Conservation (phyloP, 768 basidiomycete species). For the Psilocybe cubensis region DNA sequence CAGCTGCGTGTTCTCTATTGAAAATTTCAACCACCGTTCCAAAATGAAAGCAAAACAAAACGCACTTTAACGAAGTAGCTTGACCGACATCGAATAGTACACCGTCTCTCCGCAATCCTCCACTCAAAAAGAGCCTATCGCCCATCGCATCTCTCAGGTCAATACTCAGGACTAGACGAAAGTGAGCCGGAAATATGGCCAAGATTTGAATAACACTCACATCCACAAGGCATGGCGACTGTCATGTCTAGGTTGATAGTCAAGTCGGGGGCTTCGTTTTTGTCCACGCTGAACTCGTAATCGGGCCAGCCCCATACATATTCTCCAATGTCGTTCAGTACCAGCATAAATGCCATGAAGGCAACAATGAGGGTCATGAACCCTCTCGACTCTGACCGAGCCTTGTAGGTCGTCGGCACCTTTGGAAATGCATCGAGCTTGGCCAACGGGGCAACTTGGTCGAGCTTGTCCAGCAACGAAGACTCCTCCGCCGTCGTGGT, state of each 20-base stretch:
- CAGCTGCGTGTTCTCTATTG: conserved; percentile 61
- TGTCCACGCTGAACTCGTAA: conserved; percentile 87
- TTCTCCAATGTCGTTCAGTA: conserved; percentile 89
- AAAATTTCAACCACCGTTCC: not conserved
- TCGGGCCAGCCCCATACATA: conserved; percentile 95
- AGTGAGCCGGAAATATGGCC: conserved; percentile 3
- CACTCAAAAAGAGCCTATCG: conserved; percentile 84
- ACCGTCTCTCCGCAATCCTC: conserved; percentile 82
- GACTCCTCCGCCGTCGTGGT: conserved; percentile 21
- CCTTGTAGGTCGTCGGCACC: conserved; percentile 79
- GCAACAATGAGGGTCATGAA: conserved; percentile 78
- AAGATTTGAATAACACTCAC: conserved; percentile 51
- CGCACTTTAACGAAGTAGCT: conserved; percentile 71
- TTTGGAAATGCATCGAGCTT: conserved; percentile 90
- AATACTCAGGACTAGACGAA: conserved; percentile 70
- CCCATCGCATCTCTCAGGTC: conserved; percentile 95
- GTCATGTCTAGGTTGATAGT: conserved; percentile 91
- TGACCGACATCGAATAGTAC: conserved; percentile 85
- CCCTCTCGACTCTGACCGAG: conserved; percentile 78
- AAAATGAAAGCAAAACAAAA: not conserved
- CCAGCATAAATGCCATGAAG: conserved; percentile 68
- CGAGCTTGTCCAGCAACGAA: conserved; percentile 63
- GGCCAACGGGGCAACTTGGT: conserved; percentile 65
- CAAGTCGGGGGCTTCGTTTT: conserved; percentile 59
- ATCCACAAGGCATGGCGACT: conserved; percentile 91